Base-by-base conservation (phyloP, 2,329 filamentous ascomycete genomes). In the Fusarium sp. region DNA sequence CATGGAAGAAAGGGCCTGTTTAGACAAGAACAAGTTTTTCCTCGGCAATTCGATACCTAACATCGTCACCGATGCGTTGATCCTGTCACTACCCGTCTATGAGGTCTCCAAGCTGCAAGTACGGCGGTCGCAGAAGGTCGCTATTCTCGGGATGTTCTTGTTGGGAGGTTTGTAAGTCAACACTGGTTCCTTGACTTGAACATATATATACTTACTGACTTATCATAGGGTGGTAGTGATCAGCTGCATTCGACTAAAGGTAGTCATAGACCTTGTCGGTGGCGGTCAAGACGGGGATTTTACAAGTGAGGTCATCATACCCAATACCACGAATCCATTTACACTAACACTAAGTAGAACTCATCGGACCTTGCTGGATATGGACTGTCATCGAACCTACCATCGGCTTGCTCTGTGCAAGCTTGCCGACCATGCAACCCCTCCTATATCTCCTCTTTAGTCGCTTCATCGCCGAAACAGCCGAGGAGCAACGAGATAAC, bases 361-460 rank as follows among this genome's bases (percentile, higher is more conserved):
- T 63, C 3, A 63, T 63, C 10, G 27, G 12, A 2, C 55, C 59
- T 0, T 60, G 27, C 0, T 63, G 44, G 59, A 63, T 65, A 1
- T 65, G 50, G 62, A 58, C 50, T 16, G 34, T 43, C 3, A 48
- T 65, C 1, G 50, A 65, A 7, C 62, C 62, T 7, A 51, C 62
- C 0, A 47, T 65, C 2, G 59, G 44, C 2, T 2, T 63, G 4
- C 62, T 63, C 6, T 65, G 59, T 7, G 59, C 62, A 2, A 63
- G 62, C 15, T 16, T 65, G 4, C 62, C 62, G 0, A 64, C 59
- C 0, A 63, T 63, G 31, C 62, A 57, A 2, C 62, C 15, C 0
- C 16, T 63, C 0, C 15, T 65, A 9, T 27, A 57, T 30, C 27
- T 65, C 0, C 37, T 65, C 1, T 63, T 64, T 12, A 50, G 43